Evolutionary conservation across 345 rosid genomes (phyloP), one percentile per base, ranked within the genome.

Genomic region (Gossypium arboreum): DNA sequence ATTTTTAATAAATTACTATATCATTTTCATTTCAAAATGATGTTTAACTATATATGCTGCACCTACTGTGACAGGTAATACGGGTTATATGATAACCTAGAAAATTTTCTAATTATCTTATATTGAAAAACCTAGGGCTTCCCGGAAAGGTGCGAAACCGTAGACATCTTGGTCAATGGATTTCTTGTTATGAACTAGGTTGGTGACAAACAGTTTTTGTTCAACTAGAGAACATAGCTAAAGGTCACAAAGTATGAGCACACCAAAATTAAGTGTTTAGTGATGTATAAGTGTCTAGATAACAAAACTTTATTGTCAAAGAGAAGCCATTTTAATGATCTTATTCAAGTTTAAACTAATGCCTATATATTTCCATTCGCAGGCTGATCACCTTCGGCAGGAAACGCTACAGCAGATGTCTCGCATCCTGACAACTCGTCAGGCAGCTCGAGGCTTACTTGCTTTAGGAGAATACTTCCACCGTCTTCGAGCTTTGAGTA

Each of bases 361-460:
- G 34, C 24, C 9, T 3, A 54, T 56, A 7, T 34, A 24, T 56
- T 63, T 8, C 20, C 51, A 18, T 7, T 54, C 54, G 76, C 86
- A 92, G 98, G 98, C 98, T 64, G 98, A 94, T 79, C 91, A 94
- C 86, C 80, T 94, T 59, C 89, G 97, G 45, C 91, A 88, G 73
- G 93, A 83, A 81, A 89, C 97, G 8, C 68, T 94, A 84, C 94
- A 82, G 80, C 97, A 91, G 76, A 92, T 92, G 97, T 84, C 84
- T 72, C 75, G 88, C 64, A 83, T 88, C 81, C 83, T 94, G 55
- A 91, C 97, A 67, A 82, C 79, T 24, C 83, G 86, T 17, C 97
- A 92, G 77, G 90, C 94, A 3, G 97, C 97, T 76, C 84, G 91
- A 48, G 95, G 95, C 8, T 85, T 94, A 76, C 88, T 91, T 55